Base-by-base conservation (phyloP, 768 basidiomycete genomes). In the Amanita subjunquillea region DNA sequence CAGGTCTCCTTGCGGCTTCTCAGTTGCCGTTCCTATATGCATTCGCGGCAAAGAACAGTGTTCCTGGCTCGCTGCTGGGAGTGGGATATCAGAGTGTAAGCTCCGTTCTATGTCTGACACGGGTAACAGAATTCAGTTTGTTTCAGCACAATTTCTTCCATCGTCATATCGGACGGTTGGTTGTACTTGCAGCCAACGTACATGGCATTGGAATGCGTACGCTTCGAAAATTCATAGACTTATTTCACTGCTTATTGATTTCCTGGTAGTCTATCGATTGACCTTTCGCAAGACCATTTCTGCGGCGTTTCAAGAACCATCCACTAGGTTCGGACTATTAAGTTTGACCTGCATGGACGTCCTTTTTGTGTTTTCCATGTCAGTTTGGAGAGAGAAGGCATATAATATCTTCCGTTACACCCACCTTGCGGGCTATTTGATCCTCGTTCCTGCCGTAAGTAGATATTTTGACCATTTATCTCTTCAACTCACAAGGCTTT, bases 91-190 rank as follows among this genome's bases (percentile, higher is more conserved):
- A 74, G 42, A 71, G 71, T 60, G 77, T 77, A 53, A 42, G 42
- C 41, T 50, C 8, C 22, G 38, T 23, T 50, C 25, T 23, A 29
- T 37, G 22, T 22, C 48, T 38, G 30, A 39, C 46, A 40, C 49
- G n/a, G 6, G 17, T 10, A 17, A n/a, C 39, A 7, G n/a, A 9
- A 15, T 30, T 25, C 50, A 20, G n/a, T 45, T 51, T 2, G 53
- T 46, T 38, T n/a, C 48, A 86, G 83, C 69, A 89, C 50, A 89
- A 89, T 65, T 87, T 74, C 64, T 64, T 90, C 7, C 88, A 91
- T 65, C 80, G 89, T 22, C 83, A 81, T 62, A 67, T 75, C 3
- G 88, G 85, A 10, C 68, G 74, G 20, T 62, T 84, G 47, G 62
- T 84, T 25, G 73, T 85, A 22, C 57, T 86, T 25, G 76, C 76